These are phyloP conservation scores for Lycium barbarum DNA, from an alignment of 257 asterid species.

Conservation along the genomic window DNA sequence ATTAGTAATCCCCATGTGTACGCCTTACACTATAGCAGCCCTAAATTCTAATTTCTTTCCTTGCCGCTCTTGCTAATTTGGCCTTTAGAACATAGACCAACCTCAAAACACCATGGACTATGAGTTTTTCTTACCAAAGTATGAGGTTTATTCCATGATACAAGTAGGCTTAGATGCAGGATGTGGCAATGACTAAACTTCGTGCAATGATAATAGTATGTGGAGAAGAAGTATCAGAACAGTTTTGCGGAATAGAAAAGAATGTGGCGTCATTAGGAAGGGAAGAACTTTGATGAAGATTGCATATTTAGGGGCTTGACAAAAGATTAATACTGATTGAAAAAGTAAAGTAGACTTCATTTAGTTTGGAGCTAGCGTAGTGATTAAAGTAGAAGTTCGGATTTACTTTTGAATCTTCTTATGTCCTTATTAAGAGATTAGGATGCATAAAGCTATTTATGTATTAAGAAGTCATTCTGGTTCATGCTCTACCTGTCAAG, in stretches of 20 bases:
- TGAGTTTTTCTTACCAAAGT: slow-evolving; percentile 10
- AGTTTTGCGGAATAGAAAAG: background rate
- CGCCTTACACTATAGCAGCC: background rate
- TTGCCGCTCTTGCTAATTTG: background rate
- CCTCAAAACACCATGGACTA: background rate
- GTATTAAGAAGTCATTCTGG: background rate
- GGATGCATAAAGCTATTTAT: background rate
- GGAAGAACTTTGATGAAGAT: background rate
- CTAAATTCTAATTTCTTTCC: background rate
- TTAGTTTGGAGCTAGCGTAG: background rate
- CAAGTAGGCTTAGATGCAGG: background rate
- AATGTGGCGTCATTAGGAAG: background rate
- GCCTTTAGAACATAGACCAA: background rate
- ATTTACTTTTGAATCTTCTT: background rate
- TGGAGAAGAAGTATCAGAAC: slow-evolving; percentile 5
- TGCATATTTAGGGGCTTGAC: background rate
- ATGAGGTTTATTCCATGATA: background rate
- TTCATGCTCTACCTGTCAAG: background rate
- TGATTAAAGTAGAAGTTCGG: background rate
- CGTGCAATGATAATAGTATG: background rate
- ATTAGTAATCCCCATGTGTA: background rate
- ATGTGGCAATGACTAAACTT: background rate
- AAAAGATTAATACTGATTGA: background rate
- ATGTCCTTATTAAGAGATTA: background rate
- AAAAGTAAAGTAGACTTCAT: background rate